These are phyloP conservation scores for Capronia epimyces DNA, from an alignment of 2,329 filamentous ascomycete species.

Conservation along the genomic window DNA sequence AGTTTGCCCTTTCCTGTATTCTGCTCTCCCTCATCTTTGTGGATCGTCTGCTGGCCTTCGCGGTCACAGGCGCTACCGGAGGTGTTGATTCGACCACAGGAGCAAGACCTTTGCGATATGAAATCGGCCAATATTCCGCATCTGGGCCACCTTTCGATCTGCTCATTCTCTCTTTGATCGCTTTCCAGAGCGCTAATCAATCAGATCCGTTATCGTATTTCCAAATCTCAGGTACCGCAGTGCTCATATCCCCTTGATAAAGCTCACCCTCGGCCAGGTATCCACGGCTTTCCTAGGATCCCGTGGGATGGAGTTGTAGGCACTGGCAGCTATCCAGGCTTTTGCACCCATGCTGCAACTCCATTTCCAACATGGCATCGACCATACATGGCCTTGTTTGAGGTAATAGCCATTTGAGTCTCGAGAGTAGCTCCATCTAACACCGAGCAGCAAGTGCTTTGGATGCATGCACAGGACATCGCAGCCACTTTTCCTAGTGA, in stretches of 20 bases:
- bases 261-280: constrained; percentile 50
- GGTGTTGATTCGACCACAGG: constrained; percentile 32
- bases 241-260: background rate
- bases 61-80: constrained; percentile 30
- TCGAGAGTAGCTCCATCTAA: background rate
- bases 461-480: constrained; percentile 37
- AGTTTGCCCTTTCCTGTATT: constrained; percentile 1
- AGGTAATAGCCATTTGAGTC: constrained; percentile 38
- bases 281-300: constrained; percentile 68
- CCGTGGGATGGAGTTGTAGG: constrained; percentile 50
- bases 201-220: constrained; percentile 66
- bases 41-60: constrained; percentile 14
- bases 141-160: constrained; percentile 63
- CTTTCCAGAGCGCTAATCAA: constrained; percentile 65
- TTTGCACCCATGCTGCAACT: constrained; percentile 70
- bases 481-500: constrained; percentile 41
- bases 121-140: constrained; percentile 62
- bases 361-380: constrained; percentile 81
- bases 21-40: constrained; percentile 3
- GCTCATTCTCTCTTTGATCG: constrained; percentile 67
- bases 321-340: constrained; percentile 53
- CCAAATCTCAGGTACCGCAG: constrained; percentile 60
- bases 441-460: constrained; percentile 35
- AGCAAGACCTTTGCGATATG: constrained; percentile 48
- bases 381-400: constrained; percentile 63